Percentiles rank a stretch among this genome's conserved stretches.
These are phyloP conservation scores for Vitis hybrid DNA, from an alignment of 177 flowering plant species.

Conservation along the genomic window DNA sequence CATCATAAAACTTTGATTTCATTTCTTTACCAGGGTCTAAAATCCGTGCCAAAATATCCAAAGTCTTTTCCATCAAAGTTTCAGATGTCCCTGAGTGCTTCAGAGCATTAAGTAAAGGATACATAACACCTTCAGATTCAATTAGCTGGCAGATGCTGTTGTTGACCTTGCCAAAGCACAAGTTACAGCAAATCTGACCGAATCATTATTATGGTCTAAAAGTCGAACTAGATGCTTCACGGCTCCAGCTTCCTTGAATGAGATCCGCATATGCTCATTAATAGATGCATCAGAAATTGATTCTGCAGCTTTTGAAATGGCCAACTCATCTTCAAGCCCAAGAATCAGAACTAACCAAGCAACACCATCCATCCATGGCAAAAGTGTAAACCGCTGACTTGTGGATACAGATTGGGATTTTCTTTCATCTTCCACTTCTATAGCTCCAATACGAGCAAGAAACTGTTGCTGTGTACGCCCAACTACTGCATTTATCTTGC, in stretches of 20 bases:
- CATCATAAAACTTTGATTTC: slow-evolving; percentile 66
- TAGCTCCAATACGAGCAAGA: slow-evolving; percentile 86
- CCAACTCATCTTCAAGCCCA: slow-evolving; percentile 69
- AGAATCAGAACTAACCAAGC: slow-evolving; percentile 88
- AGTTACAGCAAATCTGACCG: slow-evolving; percentile 50
- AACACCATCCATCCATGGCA: slow-evolving; percentile 86
- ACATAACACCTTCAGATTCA: slow-evolving; percentile 56
- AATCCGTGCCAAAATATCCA: slow-evolving; percentile 66
- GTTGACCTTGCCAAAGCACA: slow-evolving; percentile 76
- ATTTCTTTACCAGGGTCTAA: slow-evolving; percentile 72
- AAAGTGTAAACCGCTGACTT: slow-evolving; percentile 39
- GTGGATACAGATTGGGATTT: slow-evolving; percentile 28
- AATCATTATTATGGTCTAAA: slow-evolving; percentile 39
- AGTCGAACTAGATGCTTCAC: slow-evolving; percentile 59
- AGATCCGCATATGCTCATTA: slow-evolving; percentile 68
- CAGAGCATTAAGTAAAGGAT: slow-evolving; percentile 45
- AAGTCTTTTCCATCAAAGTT: slow-evolving; percentile 50
- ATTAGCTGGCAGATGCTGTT: slow-evolving; percentile 53
- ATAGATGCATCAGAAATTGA: slow-evolving; percentile 76
- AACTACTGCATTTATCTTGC: slow-evolving; percentile 66
- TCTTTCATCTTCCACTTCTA: slow-evolving; percentile 60
- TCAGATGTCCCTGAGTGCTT: slow-evolving; percentile 38
- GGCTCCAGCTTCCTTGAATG: slow-evolving; percentile 89
- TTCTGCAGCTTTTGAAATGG: slow-evolving; percentile 71
- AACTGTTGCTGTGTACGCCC: slow-evolving; percentile 76